Evolutionary conservation across 106 monocot species (phyloP).

Genomic region (Acorus gramineus): DNA sequence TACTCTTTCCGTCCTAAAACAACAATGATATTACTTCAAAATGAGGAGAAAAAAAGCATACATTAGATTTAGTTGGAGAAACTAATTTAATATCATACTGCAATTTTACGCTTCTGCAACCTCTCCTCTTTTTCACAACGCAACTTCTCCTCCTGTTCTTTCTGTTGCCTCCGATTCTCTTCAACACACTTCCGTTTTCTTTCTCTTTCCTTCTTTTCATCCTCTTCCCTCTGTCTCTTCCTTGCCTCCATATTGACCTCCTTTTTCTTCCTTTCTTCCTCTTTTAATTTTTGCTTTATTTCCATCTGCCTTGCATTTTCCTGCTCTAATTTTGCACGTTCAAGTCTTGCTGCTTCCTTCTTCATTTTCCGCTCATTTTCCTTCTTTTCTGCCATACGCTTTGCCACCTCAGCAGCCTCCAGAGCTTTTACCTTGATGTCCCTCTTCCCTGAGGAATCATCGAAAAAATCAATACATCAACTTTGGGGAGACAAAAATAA

Average conservation of each 20-base stretch:
- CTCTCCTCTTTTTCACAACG: slow-evolving; percentile 24
- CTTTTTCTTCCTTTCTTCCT: slow-evolving; percentile 68
- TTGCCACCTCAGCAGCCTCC: slow-evolving; percentile 82
- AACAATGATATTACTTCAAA: neutral
- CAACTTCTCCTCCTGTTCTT: slow-evolving; percentile 18
- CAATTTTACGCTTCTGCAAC: slow-evolving; percentile 15
- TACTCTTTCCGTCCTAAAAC: slow-evolving; percentile 18
- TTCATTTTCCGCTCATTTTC: slow-evolving; percentile 65
- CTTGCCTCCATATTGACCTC: slow-evolving; percentile 52
- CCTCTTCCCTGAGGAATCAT: slow-evolving; percentile 41
- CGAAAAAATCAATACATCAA: no score
- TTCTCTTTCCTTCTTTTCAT: slow-evolving; percentile 52
- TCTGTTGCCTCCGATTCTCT: slow-evolving; percentile 25
- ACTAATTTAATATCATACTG: slow-evolving; percentile 12
- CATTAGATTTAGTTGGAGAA: neutral
- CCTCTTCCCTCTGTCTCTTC: slow-evolving; percentile 88
- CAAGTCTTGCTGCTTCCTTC: slow-evolving; percentile 62
- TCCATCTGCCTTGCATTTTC: slow-evolving; percentile 48
- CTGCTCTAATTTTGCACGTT: slow-evolving; percentile 49
- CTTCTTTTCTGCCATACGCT: slow-evolving; percentile 64
- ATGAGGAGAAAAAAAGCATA: neutral
- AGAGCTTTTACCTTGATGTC: slow-evolving; percentile 86
- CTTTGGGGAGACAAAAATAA: no score
- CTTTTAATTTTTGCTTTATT: slow-evolving; percentile 56
- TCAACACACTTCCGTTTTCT: slow-evolving; percentile 48